These are phyloP conservation scores for Mortierella claussenii DNA, from an alignment of 192 early-diverging fungal species.

Conservation along the genomic window DNA sequence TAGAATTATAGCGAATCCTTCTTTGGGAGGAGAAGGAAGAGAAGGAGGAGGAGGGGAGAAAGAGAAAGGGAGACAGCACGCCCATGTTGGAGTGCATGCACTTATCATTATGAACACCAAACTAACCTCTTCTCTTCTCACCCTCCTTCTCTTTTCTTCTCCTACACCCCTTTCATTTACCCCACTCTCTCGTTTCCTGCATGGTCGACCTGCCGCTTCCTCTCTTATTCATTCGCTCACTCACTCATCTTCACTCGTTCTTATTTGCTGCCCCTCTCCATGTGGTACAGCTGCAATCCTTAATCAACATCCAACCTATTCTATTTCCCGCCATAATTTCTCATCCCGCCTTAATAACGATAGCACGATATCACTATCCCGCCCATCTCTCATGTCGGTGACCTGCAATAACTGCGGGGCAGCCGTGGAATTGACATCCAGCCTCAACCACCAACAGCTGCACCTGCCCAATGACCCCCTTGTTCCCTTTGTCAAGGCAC, in stretches of 20 bases:
- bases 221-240: background rate
- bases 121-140: too few relatives aligned
- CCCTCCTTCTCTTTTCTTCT: background rate
- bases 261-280: too few relatives aligned
- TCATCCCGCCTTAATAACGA: background rate
- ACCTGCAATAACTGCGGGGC: constrained; percentile 51
- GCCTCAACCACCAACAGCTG: constrained; percentile 24
- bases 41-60: too few relatives aligned
- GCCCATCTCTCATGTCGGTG: constrained; percentile 23
- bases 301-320: background rate
- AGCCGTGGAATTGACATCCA: constrained; percentile 23
- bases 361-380: too few relatives aligned
- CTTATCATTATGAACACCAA: too few relatives aligned
- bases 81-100: too few relatives aligned
- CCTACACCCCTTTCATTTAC: background rate
- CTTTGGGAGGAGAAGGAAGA: too few relatives aligned
- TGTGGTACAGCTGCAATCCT: too few relatives aligned
- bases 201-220: too few relatives aligned
- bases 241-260: background rate
- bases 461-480: constrained; percentile 29
- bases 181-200: too few relatives aligned
- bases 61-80: too few relatives aligned
- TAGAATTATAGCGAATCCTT: too few relatives aligned
- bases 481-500: constrained; percentile 48
- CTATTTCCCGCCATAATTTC: background rate